phyloP scores from a whole-genome alignment of 2,329 filamentous ascomycete genomes.

The Dactylellina cionopaga region DNA sequence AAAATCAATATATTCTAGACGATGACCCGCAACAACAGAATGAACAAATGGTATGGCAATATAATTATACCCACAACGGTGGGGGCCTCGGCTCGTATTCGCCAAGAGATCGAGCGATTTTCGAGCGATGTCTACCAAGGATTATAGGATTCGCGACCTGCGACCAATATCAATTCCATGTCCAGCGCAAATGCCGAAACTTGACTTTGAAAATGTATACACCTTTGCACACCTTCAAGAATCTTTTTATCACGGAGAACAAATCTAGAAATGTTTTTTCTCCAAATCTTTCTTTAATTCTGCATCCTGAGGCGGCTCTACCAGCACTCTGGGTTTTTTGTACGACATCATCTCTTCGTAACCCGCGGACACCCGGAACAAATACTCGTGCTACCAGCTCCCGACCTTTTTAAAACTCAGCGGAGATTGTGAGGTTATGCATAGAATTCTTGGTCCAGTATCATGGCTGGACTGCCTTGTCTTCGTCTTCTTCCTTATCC shows the following conservation, averaged over 20 bases:
- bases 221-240: neutral
- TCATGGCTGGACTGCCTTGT: constrained; percentile 79
- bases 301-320: neutral
- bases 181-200: constrained; percentile 37
- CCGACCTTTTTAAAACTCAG: neutral
- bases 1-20: neutral
- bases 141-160: constrained; percentile 16
- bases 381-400: neutral
- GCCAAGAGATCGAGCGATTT: no score
- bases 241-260: no score
- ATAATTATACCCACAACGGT: no score
- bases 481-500: constrained; percentile 76
- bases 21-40: no score
- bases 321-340: neutral
- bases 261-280: no score
- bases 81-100: constrained; percentile 13
- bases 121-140: constrained; percentile 1
- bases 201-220: constrained; percentile 2
- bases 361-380: neutral
- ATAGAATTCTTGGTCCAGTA: constrained; percentile 78
- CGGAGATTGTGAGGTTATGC: constrained; percentile 51
- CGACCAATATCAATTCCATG: constrained; percentile 4
- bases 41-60: no score
- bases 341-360: neutral
- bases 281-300: neutral